These are phyloP conservation scores for Boletus coccyginus DNA, from an alignment of 768 basidiomycete species.

Conservation along the genomic window DNA sequence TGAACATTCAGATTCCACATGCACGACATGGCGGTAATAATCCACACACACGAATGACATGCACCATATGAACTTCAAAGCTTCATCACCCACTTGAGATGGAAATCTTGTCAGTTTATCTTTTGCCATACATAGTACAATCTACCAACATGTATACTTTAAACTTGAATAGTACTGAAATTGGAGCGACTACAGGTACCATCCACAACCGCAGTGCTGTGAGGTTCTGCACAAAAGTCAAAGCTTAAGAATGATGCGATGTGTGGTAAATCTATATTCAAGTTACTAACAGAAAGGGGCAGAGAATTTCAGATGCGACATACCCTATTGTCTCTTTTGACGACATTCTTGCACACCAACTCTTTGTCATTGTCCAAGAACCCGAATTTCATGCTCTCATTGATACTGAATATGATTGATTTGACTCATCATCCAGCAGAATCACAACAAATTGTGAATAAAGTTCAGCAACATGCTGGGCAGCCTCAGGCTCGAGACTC, in stretches of 20 bases:
- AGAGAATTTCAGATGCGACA: slow-evolving; percentile 19
- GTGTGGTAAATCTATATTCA: slow-evolving; percentile 83
- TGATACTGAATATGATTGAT: slow-evolving; percentile 88
- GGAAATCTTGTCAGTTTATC: no score
- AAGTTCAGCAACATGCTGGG: slow-evolving; percentile 74
- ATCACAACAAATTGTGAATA: slow-evolving; percentile 81
- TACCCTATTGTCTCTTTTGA: slow-evolving; percentile 80
- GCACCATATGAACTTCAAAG: no score
- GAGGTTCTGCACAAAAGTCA: slow-evolving; percentile 58
- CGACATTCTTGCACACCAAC: slow-evolving; percentile 96
- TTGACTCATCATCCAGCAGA: slow-evolving; percentile 85
- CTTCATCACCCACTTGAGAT: no score
- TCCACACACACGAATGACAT: no score
- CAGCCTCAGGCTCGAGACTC: slow-evolving; percentile 49
- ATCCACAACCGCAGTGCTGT: slow-evolving; percentile 63
- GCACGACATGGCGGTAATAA: no score
- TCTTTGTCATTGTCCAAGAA: slow-evolving; percentile 95
- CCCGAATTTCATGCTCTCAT: slow-evolving; percentile 87
- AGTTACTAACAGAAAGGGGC: neutral
- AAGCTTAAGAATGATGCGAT: slow-evolving; percentile 86
- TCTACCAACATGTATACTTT: no score
- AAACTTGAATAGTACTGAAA: no score
- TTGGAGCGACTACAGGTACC: slow-evolving; percentile 66
- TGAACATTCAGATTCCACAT: no score
- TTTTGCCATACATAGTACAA: no score